Percentiles rank a stretch among this genome's conserved stretches.
Evolutionary conservation across 1,284 basidiomycete species (phyloP).

Genomic region (Cutaneotrichosporon sp.): DNA sequence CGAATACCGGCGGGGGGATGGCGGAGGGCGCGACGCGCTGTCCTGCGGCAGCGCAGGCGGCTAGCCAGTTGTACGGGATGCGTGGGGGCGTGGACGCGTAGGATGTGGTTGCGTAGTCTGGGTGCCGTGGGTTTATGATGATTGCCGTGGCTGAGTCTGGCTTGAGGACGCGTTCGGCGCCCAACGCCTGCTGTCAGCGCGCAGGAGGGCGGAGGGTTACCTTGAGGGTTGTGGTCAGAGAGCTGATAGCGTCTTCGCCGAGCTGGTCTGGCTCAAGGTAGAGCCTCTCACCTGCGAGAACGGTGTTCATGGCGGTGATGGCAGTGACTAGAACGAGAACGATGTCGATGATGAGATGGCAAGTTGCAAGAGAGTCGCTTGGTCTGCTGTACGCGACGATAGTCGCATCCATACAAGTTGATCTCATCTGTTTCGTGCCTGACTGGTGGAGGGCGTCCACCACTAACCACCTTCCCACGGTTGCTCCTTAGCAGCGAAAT

Average conservation of each 20-base stretch:
- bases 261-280: background rate
- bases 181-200: constrained; percentile 12
- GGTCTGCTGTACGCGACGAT: too few relatives aligned
- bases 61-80: constrained; percentile 38
- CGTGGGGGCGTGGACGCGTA: background rate
- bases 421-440: background rate
- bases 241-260: background rate
- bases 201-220: background rate
- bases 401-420: too few relatives aligned
- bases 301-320: background rate
- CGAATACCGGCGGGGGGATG: constrained; percentile 18
- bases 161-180: constrained; percentile 2
- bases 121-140: constrained; percentile 16
- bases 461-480: constrained; percentile 8
- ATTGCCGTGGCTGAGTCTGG: constrained; percentile 8
- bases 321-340: background rate
- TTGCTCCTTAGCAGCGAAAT: too few relatives aligned
- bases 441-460: background rate
- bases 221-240: background rate
- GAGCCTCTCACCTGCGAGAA: constrained; percentile 6
- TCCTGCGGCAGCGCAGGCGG: constrained; percentile 12
- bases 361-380: too few relatives aligned
- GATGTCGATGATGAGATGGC: background rate
- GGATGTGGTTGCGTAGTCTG: background rate
- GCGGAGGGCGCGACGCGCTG: constrained; percentile 14